Conservation (phyloP, 768 basidiomycete species). For the Hebeloma cylindrosporum region DNA sequence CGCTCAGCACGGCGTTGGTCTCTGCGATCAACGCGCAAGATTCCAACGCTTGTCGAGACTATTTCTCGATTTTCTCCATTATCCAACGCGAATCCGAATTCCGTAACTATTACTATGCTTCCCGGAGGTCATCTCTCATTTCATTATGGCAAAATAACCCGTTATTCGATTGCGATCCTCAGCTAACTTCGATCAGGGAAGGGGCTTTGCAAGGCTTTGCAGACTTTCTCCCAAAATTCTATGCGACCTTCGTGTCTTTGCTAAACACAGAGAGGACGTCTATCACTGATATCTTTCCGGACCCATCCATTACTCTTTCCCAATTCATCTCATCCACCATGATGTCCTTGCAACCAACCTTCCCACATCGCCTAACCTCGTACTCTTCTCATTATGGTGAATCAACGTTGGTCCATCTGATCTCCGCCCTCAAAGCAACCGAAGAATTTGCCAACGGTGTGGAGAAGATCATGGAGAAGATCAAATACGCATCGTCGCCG, state of each 20-base stretch:
- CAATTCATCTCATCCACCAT: constrained; percentile 82
- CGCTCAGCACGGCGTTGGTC: constrained; percentile 86
- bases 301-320: constrained; percentile 75
- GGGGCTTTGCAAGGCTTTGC: constrained; percentile 44
- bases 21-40: constrained; percentile 83
- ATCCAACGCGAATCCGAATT: constrained; percentile 94
- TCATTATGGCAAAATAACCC: constrained; percentile 65
- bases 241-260: constrained; percentile 60
- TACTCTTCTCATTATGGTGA: constrained; percentile 67
- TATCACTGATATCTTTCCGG: constrained; percentile 85
- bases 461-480: constrained; percentile 77
- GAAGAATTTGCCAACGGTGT: constrained; percentile 79
- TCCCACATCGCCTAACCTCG: constrained; percentile 74
- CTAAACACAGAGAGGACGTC: constrained; percentile 70
- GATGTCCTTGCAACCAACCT: constrained; percentile 76
- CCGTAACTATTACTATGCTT: constrained; percentile 90
- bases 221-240: constrained; percentile 76
- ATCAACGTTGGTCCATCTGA: constrained; percentile 64
- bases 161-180: constrained; percentile 48
- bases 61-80: constrained; percentile 84
- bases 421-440: constrained; percentile 67
- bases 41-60: constrained; percentile 67
- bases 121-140: constrained; percentile 64
- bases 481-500: constrained; percentile 39
- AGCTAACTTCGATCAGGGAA: constrained; percentile 17